Percentiles rank a stretch among this genome's conserved stretches.
Conservation (phyloP, 441 rosid species). For the Populus hybrid region DNA sequence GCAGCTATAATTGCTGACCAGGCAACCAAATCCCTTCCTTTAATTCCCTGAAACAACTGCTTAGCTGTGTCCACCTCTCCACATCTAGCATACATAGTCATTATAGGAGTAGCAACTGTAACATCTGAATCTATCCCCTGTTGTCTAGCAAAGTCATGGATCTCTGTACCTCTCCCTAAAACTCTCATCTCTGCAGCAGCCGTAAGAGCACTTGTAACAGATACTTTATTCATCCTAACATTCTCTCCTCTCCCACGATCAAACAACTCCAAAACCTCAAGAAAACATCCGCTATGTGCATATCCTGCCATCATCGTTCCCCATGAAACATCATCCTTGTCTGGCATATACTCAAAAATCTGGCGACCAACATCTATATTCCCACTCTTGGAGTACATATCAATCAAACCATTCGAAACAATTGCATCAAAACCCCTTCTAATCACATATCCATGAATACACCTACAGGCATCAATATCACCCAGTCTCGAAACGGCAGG, state of each 20-base stretch:
- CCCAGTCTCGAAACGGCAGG: slow-evolving; percentile 70
- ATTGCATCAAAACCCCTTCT: slow-evolving; percentile 37
- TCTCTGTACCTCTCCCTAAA: slow-evolving; percentile 35
- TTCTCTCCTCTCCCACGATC: slow-evolving; percentile 44
- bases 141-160: slow-evolving; percentile 33
- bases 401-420: slow-evolving; percentile 71
- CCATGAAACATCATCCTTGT: slow-evolving; percentile 64
- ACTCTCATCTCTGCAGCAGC: slow-evolving; percentile 52
- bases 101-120: slow-evolving; percentile 44
- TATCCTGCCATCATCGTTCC: slow-evolving; percentile 88
- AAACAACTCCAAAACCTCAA: slow-evolving; percentile 62
- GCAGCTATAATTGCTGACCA: slow-evolving; percentile 61
- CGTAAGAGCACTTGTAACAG: slow-evolving; percentile 39
- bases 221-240: slow-evolving; percentile 40
- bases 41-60: slow-evolving; percentile 32
- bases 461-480: slow-evolving; percentile 49
- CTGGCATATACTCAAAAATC: slow-evolving; percentile 45
- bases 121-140: slow-evolving; percentile 38
- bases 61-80: slow-evolving; percentile 41
- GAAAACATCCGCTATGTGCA: slow-evolving; percentile 65
- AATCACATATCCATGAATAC: slow-evolving; percentile 56
- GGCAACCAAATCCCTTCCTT: slow-evolving; percentile 45
- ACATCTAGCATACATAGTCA: slow-evolving; percentile 62
- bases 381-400: slow-evolving; percentile 89
- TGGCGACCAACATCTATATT: slow-evolving; percentile 44